Base-by-base conservation (phyloP, 495 filamentous ascomycete genomes). In the Melanomma pulvis-pyrius region DNA sequence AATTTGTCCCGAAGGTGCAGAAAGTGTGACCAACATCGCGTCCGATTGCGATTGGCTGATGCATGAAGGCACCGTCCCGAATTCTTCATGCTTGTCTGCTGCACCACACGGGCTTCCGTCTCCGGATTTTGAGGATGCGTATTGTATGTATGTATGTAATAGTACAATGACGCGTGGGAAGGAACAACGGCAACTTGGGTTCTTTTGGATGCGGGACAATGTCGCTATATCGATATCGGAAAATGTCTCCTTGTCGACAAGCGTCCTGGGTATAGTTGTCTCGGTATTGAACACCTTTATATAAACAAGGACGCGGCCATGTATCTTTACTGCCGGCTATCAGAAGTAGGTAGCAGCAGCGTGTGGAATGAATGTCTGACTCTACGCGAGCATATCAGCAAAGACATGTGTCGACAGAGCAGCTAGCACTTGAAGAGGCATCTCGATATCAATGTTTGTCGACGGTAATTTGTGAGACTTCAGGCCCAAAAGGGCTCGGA, bases 61-160 rank as follows among this genome's bases (percentile, higher is more conserved):
- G 32, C 48, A 36, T 9, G 51, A 36, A 32, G 32, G 53, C n/a
- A 5, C 13, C 25, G 32, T 30, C 28, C 30, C 53, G 26, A 39
- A 12, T 11, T 24, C 39, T 41, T 12, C 17, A 22, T 19, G 22
- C 41, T 64, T 52, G 24, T 39, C 50, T 56, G 12, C 51, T 56
- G 51, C 50, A 47, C 28, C 61, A 57, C 61, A 15, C 36, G 39
- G 59, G 52, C 51, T 32, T 53, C 56, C 39, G 61, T 63, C 50
- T 46, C 50, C 51, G 54, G 39, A 57, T 50, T 25, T 34, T 44
- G 7, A 54, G 58, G 29, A 49, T 13, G 28, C 7, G 17, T 12
- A 19, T n/a, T 39, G 12, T 15, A 21, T 19, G n/a, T 15, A 6
- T 24, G 5, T 22, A 36, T n/a, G 26, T 13, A 24, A 13, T 13